phyloP scores from a whole-genome alignment of 2,329 filamentous ascomycete genomes.

The Trichoderma hamatum region DNA sequence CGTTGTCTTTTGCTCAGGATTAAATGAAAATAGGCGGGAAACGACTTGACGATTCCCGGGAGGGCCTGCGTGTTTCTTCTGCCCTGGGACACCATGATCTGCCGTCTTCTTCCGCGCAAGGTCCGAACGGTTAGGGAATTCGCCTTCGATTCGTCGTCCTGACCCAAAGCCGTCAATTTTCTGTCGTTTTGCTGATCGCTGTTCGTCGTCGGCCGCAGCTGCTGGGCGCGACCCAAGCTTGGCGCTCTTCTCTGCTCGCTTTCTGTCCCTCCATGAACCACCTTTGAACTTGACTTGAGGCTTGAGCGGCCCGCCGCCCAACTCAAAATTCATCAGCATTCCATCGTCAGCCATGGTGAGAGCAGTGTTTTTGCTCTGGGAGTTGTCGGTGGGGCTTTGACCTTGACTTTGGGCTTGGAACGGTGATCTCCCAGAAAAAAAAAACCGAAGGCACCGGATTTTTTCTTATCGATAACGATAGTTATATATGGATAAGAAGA shows the following conservation, averaged over 20 bases:
- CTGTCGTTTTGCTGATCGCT: constrained; percentile 51
- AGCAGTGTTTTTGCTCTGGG: neutral
- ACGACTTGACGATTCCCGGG: constrained; percentile 63
- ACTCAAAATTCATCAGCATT: constrained; percentile 89
- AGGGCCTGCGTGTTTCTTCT: constrained; percentile 19
- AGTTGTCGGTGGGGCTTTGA: constrained; percentile 22
- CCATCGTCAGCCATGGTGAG: constrained; percentile 85
- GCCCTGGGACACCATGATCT: constrained; percentile 19
- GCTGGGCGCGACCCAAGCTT: constrained; percentile 33
- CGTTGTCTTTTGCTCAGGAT: constrained; percentile 71
- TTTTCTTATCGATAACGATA: constrained; percentile 26
- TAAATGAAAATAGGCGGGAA: constrained; percentile 90
- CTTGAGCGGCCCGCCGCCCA: constrained; percentile 68
- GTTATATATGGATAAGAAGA: too few relatives aligned
- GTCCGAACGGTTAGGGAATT: constrained; percentile 14
- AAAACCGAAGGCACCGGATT: neutral
- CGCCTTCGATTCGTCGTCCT: constrained; percentile 16
- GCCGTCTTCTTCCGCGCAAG: constrained; percentile 2
- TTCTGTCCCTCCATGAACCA: constrained; percentile 88
- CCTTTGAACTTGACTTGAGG: constrained; percentile 74
- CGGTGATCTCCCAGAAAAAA: neutral
- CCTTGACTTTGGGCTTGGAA: neutral
- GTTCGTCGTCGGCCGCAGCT: constrained; percentile 33
- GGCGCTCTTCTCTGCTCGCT: constrained; percentile 61
- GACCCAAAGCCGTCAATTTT: constrained; percentile 40